Percentiles rank a stretch among this genome's conserved stretches.
These are phyloP conservation scores for Balakata baccata DNA, from an alignment of 345 rosid genomes.

Conservation along the genomic window DNA sequence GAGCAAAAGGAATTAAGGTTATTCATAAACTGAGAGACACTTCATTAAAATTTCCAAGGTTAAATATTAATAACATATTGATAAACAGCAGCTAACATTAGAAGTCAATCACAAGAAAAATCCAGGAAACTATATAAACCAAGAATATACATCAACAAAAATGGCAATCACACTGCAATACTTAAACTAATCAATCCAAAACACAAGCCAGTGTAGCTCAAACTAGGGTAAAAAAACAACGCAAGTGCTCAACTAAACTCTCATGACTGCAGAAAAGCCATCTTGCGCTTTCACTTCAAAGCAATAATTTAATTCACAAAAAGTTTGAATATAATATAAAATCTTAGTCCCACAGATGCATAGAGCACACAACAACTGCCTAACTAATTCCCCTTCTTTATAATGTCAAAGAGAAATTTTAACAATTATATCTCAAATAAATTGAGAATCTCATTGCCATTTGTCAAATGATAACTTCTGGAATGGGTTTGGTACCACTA, in stretches of 20 bases:
- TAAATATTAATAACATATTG: not conserved
- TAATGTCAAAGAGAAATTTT: conserved; percentile 10
- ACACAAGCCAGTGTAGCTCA: not conserved
- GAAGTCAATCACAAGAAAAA: too few species aligned
- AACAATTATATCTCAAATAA: not conserved
- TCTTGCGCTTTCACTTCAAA: not conserved
- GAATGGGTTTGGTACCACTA: not conserved
- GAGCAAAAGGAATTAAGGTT: not conserved
- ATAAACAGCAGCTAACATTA: not conserved
- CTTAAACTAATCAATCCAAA: not conserved
- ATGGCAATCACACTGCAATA: not conserved
- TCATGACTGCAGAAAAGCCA: not conserved
- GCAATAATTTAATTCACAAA: not conserved
- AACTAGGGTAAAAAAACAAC: not conserved
- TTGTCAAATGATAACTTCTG: not conserved
- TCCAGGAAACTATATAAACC: not conserved
- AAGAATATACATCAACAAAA: not conserved
- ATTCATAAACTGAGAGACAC: not conserved
- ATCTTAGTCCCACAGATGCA: not conserved
- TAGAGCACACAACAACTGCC: not conserved
- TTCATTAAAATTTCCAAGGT: not conserved
- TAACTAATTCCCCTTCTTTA: not conserved
- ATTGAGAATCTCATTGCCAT: not conserved
- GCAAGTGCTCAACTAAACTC: not conserved
- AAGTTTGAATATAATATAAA: not conserved